Conservation (phyloP, 1,139 yeast species). For the Taphrina sp. region DNA sequence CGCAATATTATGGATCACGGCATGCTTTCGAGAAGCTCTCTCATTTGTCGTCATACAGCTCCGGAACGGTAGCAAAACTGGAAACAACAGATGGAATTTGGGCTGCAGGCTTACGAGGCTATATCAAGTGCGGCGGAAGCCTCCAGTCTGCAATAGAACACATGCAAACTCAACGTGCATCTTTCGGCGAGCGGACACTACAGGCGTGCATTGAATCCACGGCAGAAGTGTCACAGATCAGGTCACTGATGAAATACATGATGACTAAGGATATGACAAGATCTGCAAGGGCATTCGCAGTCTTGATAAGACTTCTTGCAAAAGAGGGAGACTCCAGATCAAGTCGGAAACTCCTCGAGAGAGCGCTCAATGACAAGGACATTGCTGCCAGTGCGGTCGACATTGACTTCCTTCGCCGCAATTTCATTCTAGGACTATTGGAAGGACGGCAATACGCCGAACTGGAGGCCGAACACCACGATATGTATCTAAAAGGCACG, state of each 20-base stretch:
- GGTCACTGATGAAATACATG: constrained; percentile 6
- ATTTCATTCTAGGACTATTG: constrained; percentile 20
- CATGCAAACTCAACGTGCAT: neutral
- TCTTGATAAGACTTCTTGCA: constrained; percentile 8
- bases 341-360: too few relatives aligned
- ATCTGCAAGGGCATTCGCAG: constrained; percentile 13
- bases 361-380: constrained; percentile 1
- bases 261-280: neutral
- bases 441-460: constrained; percentile 7
- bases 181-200: constrained; percentile 5
- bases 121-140: neutral
- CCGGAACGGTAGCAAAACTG: too few relatives aligned
- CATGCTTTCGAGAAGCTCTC: neutral
- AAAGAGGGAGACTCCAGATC: constrained; percentile 12
- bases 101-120: constrained; percentile 9
- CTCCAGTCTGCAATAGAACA: neutral
- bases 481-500: neutral
- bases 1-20: neutral
- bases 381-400: neutral
- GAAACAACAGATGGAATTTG: constrained; percentile 3
- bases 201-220: constrained; percentile 7
- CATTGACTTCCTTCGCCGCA: neutral
- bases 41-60: too few relatives aligned
- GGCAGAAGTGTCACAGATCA: neutral
- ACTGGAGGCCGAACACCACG: constrained; percentile 9